Percentiles rank a stretch among this genome's conserved stretches.
Conservation (phyloP, 208 protist species). For the Acanthamoeba quina region DNA sequence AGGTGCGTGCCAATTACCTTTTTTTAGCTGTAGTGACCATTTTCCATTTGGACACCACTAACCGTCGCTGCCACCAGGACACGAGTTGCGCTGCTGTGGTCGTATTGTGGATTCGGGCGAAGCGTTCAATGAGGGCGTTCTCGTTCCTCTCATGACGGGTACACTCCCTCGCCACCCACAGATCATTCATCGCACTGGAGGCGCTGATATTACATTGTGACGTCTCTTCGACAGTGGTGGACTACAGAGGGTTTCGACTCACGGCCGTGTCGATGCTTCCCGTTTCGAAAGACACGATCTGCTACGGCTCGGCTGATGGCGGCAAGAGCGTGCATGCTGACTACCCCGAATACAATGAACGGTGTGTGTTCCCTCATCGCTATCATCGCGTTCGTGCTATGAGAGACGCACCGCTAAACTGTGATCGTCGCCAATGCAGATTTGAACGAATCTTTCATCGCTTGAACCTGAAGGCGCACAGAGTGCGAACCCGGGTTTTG, state of each 20-base stretch:
- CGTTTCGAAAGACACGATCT: constrained; percentile 55
- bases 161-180: not conserved
- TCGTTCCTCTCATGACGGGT: constrained; percentile 40
- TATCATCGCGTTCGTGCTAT: not conserved
- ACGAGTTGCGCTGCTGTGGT: constrained; percentile 36
- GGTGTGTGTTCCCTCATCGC: not conserved
- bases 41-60: no score
- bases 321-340: constrained; percentile 33
- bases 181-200: not conserved
- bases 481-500: not conserved
- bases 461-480: constrained; percentile 37
- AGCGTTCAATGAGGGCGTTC: constrained; percentile 45
- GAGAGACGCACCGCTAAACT: not conserved
- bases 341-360: constrained; percentile 23
- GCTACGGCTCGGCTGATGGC: constrained; percentile 55
- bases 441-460: constrained; percentile 41
- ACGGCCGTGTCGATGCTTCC: constrained; percentile 66
- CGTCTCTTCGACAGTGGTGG: constrained; percentile 49
- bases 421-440: not conserved
- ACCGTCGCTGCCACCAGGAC: not conserved
- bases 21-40: no score
- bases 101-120: constrained; percentile 51
- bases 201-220: not conserved
- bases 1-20: constrained; percentile 22
- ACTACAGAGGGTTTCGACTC: constrained; percentile 71